Evolutionary conservation across 1,139 yeast genomes (phyloP).

Genomic region (Blastobotrys serpentis): DNA sequence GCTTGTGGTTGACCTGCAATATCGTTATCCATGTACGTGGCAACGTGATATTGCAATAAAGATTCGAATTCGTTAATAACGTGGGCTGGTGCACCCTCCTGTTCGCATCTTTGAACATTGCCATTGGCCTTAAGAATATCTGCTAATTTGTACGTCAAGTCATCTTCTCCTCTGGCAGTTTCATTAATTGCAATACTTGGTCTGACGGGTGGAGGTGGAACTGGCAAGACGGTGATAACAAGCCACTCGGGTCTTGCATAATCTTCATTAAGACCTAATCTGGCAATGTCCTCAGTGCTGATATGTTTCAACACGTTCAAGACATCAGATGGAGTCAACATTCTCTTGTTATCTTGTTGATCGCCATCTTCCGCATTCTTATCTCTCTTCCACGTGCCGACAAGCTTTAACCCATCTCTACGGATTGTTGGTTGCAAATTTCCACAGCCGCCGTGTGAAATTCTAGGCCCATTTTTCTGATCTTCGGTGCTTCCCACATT

Average conservation of each 20-base stretch:
- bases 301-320: constrained; percentile 91
- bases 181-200: constrained; percentile 98
- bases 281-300: constrained; percentile 74
- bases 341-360: constrained; percentile 82
- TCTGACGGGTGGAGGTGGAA: constrained; percentile 99
- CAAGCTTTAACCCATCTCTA: constrained; percentile 89
- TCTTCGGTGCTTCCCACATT: constrained; percentile 64
- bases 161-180: constrained; percentile 99
- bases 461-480: constrained; percentile 37
- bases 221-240: constrained; percentile 93
- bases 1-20: constrained; percentile 99
- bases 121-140: constrained; percentile 96
- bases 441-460: constrained; percentile 96
- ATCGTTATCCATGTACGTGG: constrained; percentile 99
- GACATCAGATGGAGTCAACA: constrained; percentile 84
- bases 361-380: constrained; percentile 76
- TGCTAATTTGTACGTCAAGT: constrained; percentile 94
- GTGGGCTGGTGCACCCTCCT: constrained; percentile 99
- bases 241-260: constrained; percentile 99
- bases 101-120: constrained; percentile 91
- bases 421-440: constrained; percentile 94
- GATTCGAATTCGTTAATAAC: constrained; percentile 96
- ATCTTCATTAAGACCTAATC: constrained; percentile 89
- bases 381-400: constrained; percentile 97
- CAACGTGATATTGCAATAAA: constrained; percentile 93